Conservation (phyloP, 441 rosid species). For the Geranium incanum region DNA sequence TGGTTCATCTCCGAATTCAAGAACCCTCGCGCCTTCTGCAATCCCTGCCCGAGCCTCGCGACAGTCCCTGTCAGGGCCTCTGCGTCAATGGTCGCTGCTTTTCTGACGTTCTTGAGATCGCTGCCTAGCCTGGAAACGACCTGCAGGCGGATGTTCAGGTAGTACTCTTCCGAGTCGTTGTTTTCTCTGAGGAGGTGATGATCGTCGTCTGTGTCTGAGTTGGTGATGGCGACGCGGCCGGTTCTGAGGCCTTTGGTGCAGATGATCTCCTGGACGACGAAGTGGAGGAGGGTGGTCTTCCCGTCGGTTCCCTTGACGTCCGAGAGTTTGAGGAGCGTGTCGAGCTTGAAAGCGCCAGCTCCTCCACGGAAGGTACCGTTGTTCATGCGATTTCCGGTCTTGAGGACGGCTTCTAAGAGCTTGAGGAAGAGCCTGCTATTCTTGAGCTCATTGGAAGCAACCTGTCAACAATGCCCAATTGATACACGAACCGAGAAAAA, state of each 20-base stretch:
- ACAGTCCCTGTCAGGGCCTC: constrained; percentile 67
- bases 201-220: constrained; percentile 35
- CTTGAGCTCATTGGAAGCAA: constrained; percentile 76
- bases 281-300: constrained; percentile 92
- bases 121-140: constrained; percentile 63
- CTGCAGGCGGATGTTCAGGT: constrained; percentile 67
- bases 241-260: constrained; percentile 87
- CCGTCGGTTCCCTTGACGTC: constrained; percentile 95
- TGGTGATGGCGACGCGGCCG: constrained; percentile 52
- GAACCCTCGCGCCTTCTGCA: constrained; percentile 52
- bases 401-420: constrained; percentile 95
- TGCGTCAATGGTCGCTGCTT: constrained; percentile 74
- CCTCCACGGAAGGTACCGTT: constrained; percentile 96
- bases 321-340: constrained; percentile 82
- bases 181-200: constrained; percentile 37
- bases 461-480: constrained; percentile 30
- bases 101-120: constrained; percentile 78
- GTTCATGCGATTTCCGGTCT: constrained; percentile 98
- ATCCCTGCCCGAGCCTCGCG: constrained; percentile 50
- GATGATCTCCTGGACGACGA: constrained; percentile 88
- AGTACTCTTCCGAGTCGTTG: constrained; percentile 56
- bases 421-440: constrained; percentile 81
- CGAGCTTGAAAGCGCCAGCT: constrained; percentile 95
- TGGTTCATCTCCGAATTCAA: constrained; percentile 61
- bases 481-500: too few species aligned